A percentile compares a stretch with the other conserved stretches of the same genome.
Conservation (phyloP, 495 filamentous ascomycete genomes). For the Cercophora sp. region DNA sequence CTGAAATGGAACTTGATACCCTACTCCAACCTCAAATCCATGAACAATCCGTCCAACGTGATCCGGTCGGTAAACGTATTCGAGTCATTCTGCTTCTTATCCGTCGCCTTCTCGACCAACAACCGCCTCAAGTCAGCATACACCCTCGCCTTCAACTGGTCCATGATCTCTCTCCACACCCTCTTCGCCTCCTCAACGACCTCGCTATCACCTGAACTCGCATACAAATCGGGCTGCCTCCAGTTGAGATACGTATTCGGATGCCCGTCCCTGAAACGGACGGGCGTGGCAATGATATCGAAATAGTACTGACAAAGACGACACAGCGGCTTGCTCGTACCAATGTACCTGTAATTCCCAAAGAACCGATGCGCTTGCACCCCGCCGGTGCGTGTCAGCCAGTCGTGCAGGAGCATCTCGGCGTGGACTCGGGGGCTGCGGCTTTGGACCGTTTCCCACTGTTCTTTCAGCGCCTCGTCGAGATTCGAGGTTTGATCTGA, state of each 20-base stretch:
- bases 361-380: conserved; percentile 13
- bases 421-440: conserved; percentile 5
- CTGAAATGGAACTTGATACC: no score
- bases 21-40: no score
- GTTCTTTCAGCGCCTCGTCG: neutral
- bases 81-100: conserved; percentile 2
- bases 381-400: conserved; percentile 8
- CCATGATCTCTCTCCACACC: conserved; percentile 1
- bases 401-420: conserved; percentile 11
- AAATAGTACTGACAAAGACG: conserved; percentile 23
- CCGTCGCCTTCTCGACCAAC: conserved; percentile 5
- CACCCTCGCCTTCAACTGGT: conserved; percentile 5
- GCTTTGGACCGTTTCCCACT: neutral
- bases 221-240: conserved; percentile 1
- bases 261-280: conserved; percentile 4
- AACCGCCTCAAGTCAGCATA: conserved; percentile 3
- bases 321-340: conserved; percentile 24
- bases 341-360: conserved; percentile 15
- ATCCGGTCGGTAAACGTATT: conserved; percentile 9
- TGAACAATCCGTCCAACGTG: neutral
- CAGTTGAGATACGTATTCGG: conserved; percentile 10
- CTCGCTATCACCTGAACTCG: neutral
- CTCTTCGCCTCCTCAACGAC: neutral
- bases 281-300: neutral
- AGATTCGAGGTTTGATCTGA: neutral